Conservation (phyloP, 345 rosid genomes). For the Iberis pinnata region DNA sequence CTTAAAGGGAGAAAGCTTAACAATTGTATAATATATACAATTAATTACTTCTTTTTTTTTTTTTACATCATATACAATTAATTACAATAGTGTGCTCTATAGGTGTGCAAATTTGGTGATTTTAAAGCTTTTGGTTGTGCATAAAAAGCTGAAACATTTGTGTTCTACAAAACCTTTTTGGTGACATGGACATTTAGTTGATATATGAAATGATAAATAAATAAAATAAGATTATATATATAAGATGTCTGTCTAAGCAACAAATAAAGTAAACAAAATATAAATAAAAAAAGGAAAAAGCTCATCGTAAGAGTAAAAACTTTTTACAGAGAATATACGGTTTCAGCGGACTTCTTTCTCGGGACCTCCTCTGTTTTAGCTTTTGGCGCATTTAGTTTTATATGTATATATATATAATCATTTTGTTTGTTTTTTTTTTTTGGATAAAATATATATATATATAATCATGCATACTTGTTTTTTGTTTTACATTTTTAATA, state of each 20-base stretch:
- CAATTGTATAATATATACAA: too few species aligned
- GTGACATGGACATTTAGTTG: conserved; percentile 24
- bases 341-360: conserved; percentile 38
- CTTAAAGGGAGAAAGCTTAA: too few species aligned
- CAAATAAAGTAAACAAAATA: conserved; percentile 4
- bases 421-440: background rate
- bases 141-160: conserved; percentile 18
- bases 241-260: conserved; percentile 10
- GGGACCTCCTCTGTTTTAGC: conserved; percentile 27
- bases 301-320: conserved; percentile 57
- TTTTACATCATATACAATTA: too few species aligned
- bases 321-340: conserved; percentile 55
- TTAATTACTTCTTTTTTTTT: too few species aligned
- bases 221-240: background rate
- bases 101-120: background rate
- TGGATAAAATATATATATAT: background rate
- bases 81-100: too few species aligned
- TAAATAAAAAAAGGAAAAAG: conserved; percentile 24
- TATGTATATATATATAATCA: too few species aligned
- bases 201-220: conserved; percentile 2
- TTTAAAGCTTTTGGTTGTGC: background rate
- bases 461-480: too few species aligned
- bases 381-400: conserved; percentile 20
- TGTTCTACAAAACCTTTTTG: conserved; percentile 28
- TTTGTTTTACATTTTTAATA: background rate